Percentiles rank a stretch among this genome's conserved stretches.
These are phyloP conservation scores for Penicillium hordei DNA, from an alignment of 2,329 filamentous ascomycete species.

Conservation along the genomic window DNA sequence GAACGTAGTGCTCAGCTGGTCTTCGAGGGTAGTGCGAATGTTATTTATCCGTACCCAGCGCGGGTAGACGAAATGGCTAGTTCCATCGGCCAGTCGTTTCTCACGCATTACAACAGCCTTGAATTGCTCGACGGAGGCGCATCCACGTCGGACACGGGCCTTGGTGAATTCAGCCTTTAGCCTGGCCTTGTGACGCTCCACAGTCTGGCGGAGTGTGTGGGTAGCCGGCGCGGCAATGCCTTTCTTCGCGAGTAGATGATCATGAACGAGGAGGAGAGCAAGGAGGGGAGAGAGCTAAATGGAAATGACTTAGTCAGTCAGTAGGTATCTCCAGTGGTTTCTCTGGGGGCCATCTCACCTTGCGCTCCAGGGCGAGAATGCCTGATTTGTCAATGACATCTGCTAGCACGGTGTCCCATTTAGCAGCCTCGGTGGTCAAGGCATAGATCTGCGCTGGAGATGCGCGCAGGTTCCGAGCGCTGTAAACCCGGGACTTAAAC, in stretches of 20 bases:
- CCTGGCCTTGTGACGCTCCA: conserved; percentile 79
- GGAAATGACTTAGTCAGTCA: conserved; percentile 41
- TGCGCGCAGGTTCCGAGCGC: conserved; percentile 70
- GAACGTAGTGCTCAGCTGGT: conserved; percentile 76
- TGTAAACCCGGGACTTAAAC: conserved; percentile 81
- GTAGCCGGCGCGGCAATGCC: conserved; percentile 78
- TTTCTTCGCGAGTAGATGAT: conserved; percentile 75
- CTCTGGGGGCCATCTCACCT: conserved; percentile 56
- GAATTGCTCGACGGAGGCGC: conserved; percentile 66
- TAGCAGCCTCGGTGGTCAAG: conserved; percentile 78
- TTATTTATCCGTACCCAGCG: conserved; percentile 90
- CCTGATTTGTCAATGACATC: conserved; percentile 84
- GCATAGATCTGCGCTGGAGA: conserved; percentile 82
- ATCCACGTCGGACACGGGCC: conserved; percentile 69
- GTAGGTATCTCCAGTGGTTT: conserved; percentile 21
- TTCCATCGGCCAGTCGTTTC: conserved; percentile 47
- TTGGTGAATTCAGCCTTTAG: conserved; percentile 80
- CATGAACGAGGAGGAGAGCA: conserved; percentile 79
- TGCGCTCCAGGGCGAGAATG: conserved; percentile 75
- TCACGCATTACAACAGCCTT: conserved; percentile 37
- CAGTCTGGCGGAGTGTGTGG: conserved; percentile 72
- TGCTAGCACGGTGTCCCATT: conserved; percentile 84
- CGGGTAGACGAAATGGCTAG: conserved; percentile 57
- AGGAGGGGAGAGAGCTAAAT: conserved; percentile 74
- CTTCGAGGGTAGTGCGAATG: conserved; percentile 67